Evolutionary conservation across 164 flowering plant genomes (phyloP).

Genomic region (Tetrastigma voinierianum): DNA sequence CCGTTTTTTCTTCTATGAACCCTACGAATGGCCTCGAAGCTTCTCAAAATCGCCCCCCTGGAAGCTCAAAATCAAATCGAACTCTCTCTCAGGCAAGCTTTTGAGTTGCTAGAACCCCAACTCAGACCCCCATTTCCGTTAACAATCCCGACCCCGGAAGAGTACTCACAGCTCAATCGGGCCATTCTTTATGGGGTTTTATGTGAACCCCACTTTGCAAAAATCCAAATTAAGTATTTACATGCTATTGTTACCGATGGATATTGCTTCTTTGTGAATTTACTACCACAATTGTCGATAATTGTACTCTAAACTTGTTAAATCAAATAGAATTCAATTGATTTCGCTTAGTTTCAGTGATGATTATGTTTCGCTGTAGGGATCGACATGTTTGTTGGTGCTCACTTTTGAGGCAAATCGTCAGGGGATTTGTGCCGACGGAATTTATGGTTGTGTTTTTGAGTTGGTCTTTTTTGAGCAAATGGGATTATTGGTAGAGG

Average conservation of each 20-base stretch:
- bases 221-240: conserved; percentile 62
- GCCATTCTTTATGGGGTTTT: conserved; percentile 70
- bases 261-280: conserved; percentile 44
- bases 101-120: conserved; percentile 28
- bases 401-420: conserved; percentile 73
- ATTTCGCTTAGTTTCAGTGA: conserved; percentile 49
- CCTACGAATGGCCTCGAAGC: conserved; percentile 33
- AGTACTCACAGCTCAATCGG: conserved; percentile 56
- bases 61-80: conserved; percentile 48
- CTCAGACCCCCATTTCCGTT: conserved; percentile 58
- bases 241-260: conserved; percentile 77
- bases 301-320: conserved; percentile 50
- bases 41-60: conserved; percentile 26
- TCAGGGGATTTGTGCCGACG: conserved; percentile 71
- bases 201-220: conserved; percentile 43
- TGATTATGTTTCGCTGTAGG: conserved; percentile 56
- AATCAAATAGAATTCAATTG: conserved; percentile 47
- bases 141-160: conserved; percentile 38
- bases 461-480: conserved; percentile 52
- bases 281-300: conserved; percentile 38
- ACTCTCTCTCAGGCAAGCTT: conserved; percentile 39
- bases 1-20: neutral
- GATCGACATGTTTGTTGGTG: conserved; percentile 53
- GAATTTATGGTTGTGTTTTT: conserved; percentile 72
- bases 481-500: conserved; percentile 62